Conservation (phyloP, 768 basidiomycete genomes). For the Tylopilus intermedius region DNA sequence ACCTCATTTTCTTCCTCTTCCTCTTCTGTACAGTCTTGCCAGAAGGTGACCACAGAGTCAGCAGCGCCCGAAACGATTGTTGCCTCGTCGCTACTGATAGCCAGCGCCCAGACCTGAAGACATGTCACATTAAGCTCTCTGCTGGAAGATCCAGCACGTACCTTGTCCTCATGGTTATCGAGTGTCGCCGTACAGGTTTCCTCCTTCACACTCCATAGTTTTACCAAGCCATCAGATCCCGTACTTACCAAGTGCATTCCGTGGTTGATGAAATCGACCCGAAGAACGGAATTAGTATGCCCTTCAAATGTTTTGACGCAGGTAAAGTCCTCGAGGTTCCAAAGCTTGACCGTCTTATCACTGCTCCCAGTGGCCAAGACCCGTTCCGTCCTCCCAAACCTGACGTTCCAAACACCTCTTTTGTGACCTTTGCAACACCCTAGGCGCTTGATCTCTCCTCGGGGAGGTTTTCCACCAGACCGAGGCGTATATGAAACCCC, state of each 20-base stretch:
- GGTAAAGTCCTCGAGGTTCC: constrained; percentile 90
- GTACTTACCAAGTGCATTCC: constrained; percentile 86
- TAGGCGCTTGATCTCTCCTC: constrained; percentile 67
- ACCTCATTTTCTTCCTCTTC: constrained; percentile 70
- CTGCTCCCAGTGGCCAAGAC: constrained; percentile 91
- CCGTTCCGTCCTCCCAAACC: constrained; percentile 78
- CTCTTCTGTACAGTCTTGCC: constrained; percentile 91
- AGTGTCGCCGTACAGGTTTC: constrained; percentile 86
- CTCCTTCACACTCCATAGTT: constrained; percentile 87
- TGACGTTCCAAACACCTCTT: constrained; percentile 92
- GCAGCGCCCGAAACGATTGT: constrained; percentile 92
- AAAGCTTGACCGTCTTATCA: constrained; percentile 90
- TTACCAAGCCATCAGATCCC: constrained; percentile 92
- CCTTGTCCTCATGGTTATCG: constrained; percentile 98
- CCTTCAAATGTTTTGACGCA: constrained; percentile 97
- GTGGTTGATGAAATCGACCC: constrained; percentile 83
- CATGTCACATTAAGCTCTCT: not conserved
- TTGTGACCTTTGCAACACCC: constrained; percentile 96
- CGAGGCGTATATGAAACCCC: constrained; percentile 56
- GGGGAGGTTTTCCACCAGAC: constrained; percentile 38
- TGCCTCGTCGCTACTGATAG: constrained; percentile 73
- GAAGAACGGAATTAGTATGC: constrained; percentile 92
- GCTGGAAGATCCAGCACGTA: constrained; percentile 29
- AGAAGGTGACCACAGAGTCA: constrained; percentile 93
- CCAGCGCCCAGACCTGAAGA: constrained; percentile 92